Percentiles rank a stretch among this genome's conserved stretches.
Evolutionary conservation across 2,329 filamentous ascomycete species (phyloP).

Genomic region (Aspergillus sp.): DNA sequence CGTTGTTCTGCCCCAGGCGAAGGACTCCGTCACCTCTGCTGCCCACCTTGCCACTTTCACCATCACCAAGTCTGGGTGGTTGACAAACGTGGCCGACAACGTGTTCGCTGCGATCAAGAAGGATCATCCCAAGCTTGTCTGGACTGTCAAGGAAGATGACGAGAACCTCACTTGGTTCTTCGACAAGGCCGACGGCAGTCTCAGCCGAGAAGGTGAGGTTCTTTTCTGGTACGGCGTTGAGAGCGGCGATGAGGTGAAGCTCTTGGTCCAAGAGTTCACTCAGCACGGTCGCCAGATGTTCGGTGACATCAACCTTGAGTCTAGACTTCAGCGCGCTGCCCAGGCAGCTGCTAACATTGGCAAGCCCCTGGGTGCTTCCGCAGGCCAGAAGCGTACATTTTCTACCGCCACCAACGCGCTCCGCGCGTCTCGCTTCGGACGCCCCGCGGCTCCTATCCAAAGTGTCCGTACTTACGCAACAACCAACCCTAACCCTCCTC

Average conservation of each 20-base stretch:
- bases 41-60: conserved; percentile 87
- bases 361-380: conserved; percentile 45
- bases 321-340: conserved; percentile 76
- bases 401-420: conserved; percentile 56
- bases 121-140: conserved; percentile 85
- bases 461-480: conserved; percentile 42
- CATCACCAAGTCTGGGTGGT: conserved; percentile 91
- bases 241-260: conserved; percentile 74
- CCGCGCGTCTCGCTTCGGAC: conserved; percentile 33
- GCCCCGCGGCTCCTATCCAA: conserved; percentile 30
- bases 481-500: conserved; percentile 81
- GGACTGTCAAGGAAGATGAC: conserved; percentile 95
- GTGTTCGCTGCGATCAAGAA: conserved; percentile 93
- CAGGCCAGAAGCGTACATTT: conserved; percentile 66
- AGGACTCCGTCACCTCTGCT: conserved; percentile 58
- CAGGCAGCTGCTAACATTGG: conserved; percentile 63
- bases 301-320: conserved; percentile 83
- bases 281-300: conserved; percentile 82
- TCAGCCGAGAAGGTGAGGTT: conserved; percentile 81
- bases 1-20: conserved; percentile 74
- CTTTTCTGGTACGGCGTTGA: conserved; percentile 96
- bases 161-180: conserved; percentile 99
- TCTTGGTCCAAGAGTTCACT: conserved; percentile 82
- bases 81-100: conserved; percentile 93
- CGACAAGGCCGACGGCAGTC: conserved; percentile 90